Evolutionary conservation across 805 yeast genomes (phyloP), one percentile per base, ranked within the genome.

Genomic region (Wickerhamiella siamensis): DNA sequence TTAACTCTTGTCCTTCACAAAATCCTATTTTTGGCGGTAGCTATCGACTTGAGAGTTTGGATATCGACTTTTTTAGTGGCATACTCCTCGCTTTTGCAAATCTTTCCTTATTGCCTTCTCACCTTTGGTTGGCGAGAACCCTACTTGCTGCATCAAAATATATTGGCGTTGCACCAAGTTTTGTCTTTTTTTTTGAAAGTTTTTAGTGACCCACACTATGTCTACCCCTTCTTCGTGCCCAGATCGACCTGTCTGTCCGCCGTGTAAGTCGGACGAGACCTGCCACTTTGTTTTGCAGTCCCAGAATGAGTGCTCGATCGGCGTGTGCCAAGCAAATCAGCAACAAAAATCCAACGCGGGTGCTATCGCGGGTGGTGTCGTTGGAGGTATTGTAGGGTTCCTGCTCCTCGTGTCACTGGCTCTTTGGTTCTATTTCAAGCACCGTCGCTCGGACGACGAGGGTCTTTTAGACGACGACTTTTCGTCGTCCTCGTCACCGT

Each of bases 361-460:
- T 4, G 83, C 77, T 5, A 69, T 79, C 17, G 81, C 78, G 0
- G 88, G 86, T 18, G 87, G 86, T 20, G 76, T 77, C 1, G 70
- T 75, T 2, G 87, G 82, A 16, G 78, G 80, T 15, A 65, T 73
- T 2, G 69, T 63, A 1, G 72, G 66, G 5, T 53, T 72, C 0
- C 61, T 62, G 0, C 50, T 62, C 1, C 50, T 72, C 1, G 45
- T 71, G 4, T 52, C 66, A 1, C 12, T 43, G 5, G 17, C 40
- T 1, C 34, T 49, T 5, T 49, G 52, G 52, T 47, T 33, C 37
- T 47, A 47, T 18, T 45, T 43, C 38, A 36, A 45, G 1, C 40
- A 44, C 29, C 37, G 45, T 4, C 39, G 52, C 5, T 19, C 36
- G 41, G 31, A 44, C 41, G 12, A 39, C 41, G 24, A 44, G 42